These are phyloP conservation scores for Ogataea methylovora DNA, from an alignment of 805 yeast species.

Conservation along the genomic window DNA sequence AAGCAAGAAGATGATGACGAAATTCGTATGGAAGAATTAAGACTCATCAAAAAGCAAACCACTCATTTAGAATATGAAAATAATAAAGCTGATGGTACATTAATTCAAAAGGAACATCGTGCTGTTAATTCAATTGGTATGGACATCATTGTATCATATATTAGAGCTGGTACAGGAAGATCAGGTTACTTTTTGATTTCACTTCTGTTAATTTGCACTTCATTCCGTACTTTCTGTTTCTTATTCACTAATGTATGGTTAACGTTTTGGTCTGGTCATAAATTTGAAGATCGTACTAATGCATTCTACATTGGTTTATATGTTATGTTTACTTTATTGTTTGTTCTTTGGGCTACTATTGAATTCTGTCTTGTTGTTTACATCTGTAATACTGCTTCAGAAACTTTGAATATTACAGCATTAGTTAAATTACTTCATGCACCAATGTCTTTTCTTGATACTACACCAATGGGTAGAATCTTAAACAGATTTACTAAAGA, in stretches of 20 bases:
- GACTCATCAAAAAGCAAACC: slow-evolving; percentile 13
- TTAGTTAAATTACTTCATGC: slow-evolving; percentile 56
- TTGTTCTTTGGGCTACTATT: slow-evolving; percentile 34
- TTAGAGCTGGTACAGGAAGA: slow-evolving; percentile 49
- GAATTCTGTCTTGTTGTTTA: slow-evolving; percentile 42
- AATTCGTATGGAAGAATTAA: slow-evolving; percentile 7
- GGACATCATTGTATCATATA: slow-evolving; percentile 41
- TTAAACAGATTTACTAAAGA: slow-evolving; percentile 83
- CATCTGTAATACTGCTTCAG: slow-evolving; percentile 47
- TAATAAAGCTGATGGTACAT: slow-evolving; percentile 14
- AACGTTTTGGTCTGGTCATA: slow-evolving; percentile 65
- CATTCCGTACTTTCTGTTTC: slow-evolving; percentile 39
- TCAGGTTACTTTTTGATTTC: slow-evolving; percentile 26
- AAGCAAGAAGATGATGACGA: slow-evolving; percentile 26
- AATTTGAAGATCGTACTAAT: slow-evolving; percentile 35
- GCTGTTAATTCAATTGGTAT: slow-evolving; percentile 31
- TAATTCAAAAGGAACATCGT: slow-evolving; percentile 23
- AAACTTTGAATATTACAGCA: slow-evolving; percentile 52
- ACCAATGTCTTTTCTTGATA: slow-evolving; percentile 78
- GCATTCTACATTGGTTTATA: slow-evolving; percentile 68
- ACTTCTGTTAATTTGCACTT: slow-evolving; percentile 6
- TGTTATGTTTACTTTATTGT: slow-evolving; percentile 47
- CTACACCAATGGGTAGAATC: slow-evolving; percentile 83
- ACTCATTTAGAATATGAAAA: slow-evolving; percentile 1
- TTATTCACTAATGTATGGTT: slow-evolving; percentile 69